These are phyloP conservation scores for Ganoderma lingzhi DNA, from an alignment of 1,284 basidiomycete genomes.

Conservation along the genomic window DNA sequence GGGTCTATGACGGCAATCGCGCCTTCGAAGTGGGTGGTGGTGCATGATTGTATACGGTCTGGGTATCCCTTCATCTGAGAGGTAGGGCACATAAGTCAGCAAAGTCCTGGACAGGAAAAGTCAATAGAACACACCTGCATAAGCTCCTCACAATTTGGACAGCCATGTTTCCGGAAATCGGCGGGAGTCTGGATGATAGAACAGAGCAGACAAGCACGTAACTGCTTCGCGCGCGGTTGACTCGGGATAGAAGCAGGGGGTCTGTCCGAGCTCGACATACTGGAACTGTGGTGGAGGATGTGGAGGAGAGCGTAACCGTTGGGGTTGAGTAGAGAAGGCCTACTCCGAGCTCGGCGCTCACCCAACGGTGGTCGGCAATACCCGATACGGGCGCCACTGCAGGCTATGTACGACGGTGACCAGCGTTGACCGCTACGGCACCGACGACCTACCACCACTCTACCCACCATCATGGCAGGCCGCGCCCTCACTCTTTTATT, in stretches of 20 bases:
- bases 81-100: neutral
- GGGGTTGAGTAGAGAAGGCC: neutral
- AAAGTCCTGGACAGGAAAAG: neutral
- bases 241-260: slow-evolving; percentile 56
- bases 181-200: slow-evolving; percentile 87
- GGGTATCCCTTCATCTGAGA: slow-evolving; percentile 86
- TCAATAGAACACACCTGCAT: slow-evolving; percentile 71
- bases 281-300: neutral
- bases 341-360: too few species aligned
- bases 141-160: slow-evolving; percentile 97
- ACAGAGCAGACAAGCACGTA: slow-evolving; percentile 93
- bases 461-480: slow-evolving; percentile 34
- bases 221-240: slow-evolving; percentile 71
- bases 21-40: slow-evolving; percentile 95
- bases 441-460: slow-evolving; percentile 15
- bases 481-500: slow-evolving; percentile 35
- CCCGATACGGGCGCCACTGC: slow-evolving; percentile 24
- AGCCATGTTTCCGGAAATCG: slow-evolving; percentile 89
- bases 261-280: slow-evolving; percentile 37
- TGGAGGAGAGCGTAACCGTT: neutral
- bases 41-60: slow-evolving; percentile 88
- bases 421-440: neutral
- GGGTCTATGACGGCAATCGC: slow-evolving; percentile 91
- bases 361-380: slow-evolving; percentile 20
- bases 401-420: slow-evolving; percentile 15